phyloP scores from a whole-genome alignment of 2,329 filamentous ascomycete genomes.

The Ceratocystis ficicola region DNA sequence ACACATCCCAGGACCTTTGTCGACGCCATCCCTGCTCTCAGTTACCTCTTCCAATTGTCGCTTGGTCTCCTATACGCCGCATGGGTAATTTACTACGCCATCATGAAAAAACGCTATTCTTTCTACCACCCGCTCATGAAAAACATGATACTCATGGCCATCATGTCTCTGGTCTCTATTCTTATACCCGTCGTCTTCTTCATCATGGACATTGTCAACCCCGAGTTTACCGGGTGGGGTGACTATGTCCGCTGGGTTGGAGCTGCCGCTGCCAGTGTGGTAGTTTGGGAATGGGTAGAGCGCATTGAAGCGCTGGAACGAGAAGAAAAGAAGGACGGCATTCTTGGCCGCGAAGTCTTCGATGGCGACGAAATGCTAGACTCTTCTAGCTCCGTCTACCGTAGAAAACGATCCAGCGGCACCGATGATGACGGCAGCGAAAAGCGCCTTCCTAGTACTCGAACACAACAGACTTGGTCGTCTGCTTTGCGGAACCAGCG shows the following conservation, averaged over 20 bases:
- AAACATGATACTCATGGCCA: conserved; percentile 70
- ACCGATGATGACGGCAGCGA: conserved; percentile 19
- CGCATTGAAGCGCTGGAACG: conserved; percentile 83
- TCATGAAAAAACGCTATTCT: conserved; percentile 84
- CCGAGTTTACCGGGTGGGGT: conserved; percentile 80
- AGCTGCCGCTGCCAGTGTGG: conserved; percentile 84
- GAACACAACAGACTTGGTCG: conserved; percentile 2
- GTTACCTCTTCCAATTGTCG: conserved; percentile 79
- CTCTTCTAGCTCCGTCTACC: conserved; percentile 38
- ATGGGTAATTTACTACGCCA: conserved; percentile 84
- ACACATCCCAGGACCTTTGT: conserved; percentile 61
- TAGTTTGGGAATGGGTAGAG: conserved; percentile 97
- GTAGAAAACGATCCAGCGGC: conserved; percentile 15
- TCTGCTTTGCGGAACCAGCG: conserved; percentile 14
- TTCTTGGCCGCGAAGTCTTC: conserved; percentile 79
- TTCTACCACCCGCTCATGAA: conserved; percentile 86
- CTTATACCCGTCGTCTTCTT: conserved; percentile 88
- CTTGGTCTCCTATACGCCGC: conserved; percentile 80
- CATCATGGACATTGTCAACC: conserved; percentile 75
- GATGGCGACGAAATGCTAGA: conserved; percentile 91
- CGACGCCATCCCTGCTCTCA: conserved; percentile 80
- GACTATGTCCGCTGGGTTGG: conserved; percentile 97
- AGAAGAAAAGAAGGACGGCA: conserved; percentile 87
- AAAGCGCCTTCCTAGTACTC: conserved; percentile 4
- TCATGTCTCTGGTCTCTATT: conserved; percentile 68